Conservation (phyloP, 177 flowering plant species). For the Vitis hybrid region DNA sequence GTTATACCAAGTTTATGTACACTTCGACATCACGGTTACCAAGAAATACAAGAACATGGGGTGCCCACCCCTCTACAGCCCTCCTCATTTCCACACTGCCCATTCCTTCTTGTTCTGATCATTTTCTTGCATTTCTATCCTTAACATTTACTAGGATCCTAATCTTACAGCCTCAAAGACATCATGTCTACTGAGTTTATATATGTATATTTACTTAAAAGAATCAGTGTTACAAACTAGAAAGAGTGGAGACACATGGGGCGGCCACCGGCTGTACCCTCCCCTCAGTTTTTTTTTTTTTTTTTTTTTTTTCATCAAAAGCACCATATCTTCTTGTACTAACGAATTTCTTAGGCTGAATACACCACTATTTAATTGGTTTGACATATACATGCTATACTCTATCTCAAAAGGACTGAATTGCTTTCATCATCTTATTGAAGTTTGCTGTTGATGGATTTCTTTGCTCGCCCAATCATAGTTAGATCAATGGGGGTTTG, state of each 20-base stretch:
- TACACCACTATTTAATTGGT: background rate
- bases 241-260: constrained; percentile 8
- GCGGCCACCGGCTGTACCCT: constrained; percentile 2
- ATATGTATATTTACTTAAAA: background rate
- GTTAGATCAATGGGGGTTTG: too few species aligned
- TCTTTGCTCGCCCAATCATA: too few species aligned
- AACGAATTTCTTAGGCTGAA: background rate
- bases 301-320: background rate
- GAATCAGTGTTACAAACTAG: constrained; percentile 1
- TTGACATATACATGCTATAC: background rate
- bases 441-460: too few species aligned
- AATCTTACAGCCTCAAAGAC: background rate
- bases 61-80: constrained; percentile 14
- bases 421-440: too few species aligned
- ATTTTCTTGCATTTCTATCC: background rate
- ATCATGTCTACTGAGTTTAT: background rate
- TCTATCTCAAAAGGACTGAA: too few species aligned
- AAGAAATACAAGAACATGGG: constrained; percentile 31
- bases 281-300: background rate
- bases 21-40: constrained; percentile 23
- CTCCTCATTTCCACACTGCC: constrained; percentile 14
- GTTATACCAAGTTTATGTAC: too few species aligned
- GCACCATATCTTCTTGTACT: constrained; percentile 1
- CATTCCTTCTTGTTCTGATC: constrained; percentile 24
- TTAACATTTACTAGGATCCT: background rate